Percentiles rank a stretch among this genome's conserved stretches.
phyloP scores from a whole-genome alignment of 495 filamentous ascomycete genomes.

The Umbilicaria muhlenbergii region DNA sequence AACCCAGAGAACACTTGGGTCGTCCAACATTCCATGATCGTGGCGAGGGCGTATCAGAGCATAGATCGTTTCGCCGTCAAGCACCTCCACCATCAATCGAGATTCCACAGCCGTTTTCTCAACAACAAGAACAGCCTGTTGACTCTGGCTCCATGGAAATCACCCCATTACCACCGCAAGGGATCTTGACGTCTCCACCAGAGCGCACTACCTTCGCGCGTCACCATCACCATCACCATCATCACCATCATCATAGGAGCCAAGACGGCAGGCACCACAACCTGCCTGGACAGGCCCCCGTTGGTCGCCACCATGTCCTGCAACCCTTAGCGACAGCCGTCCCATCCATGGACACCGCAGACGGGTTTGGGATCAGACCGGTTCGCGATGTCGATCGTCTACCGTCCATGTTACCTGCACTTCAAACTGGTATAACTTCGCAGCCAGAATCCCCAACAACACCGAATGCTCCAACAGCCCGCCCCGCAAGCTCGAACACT shows the following conservation, averaged over 20 bases:
- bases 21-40: constrained; percentile 23
- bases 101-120: constrained; percentile 47
- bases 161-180: constrained; percentile 47
- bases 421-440: constrained; percentile 57
- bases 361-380: constrained; percentile 61
- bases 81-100: constrained; percentile 59
- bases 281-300: constrained; percentile 6
- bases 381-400: constrained; percentile 78
- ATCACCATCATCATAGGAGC: constrained; percentile 40
- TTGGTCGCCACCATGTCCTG: constrained; percentile 36
- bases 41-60: constrained; percentile 22
- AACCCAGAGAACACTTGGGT: constrained; percentile 13
- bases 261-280: constrained; percentile 41
- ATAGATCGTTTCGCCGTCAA: constrained; percentile 42
- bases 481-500: constrained; percentile 29
- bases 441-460: constrained; percentile 92
- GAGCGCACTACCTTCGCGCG: constrained; percentile 54
- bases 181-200: constrained; percentile 56
- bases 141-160: constrained; percentile 40
- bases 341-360: constrained; percentile 55
- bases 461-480: constrained; percentile 52
- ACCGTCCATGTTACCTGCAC: constrained; percentile 64
- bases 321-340: constrained; percentile 55
- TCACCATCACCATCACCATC: constrained; percentile 39
- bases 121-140: constrained; percentile 20